Percentiles rank a stretch among this genome's conserved stretches.
These are phyloP conservation scores for Dentipellis fragilis DNA, from an alignment of 768 basidiomycete genomes.

Conservation along the genomic window DNA sequence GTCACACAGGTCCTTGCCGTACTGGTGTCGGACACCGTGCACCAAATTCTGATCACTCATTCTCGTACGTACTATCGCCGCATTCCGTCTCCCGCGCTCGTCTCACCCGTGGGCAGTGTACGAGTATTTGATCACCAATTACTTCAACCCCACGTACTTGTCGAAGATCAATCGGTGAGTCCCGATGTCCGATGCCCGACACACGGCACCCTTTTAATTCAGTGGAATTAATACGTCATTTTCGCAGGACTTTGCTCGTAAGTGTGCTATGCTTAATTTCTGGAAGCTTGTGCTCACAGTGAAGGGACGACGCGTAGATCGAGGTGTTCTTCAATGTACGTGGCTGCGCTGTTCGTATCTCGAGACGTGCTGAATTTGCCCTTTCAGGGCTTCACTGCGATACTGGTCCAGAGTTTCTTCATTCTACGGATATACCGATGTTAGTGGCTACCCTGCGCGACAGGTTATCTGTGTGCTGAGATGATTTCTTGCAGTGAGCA, in stretches of 20 bases:
- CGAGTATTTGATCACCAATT: not conserved
- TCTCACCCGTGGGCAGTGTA: not conserved
- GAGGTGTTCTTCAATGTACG: not conserved
- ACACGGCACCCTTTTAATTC: no score
- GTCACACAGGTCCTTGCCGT: not conserved
- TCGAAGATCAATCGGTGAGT: not conserved
- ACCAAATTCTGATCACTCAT: not conserved
- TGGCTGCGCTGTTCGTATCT: not conserved
- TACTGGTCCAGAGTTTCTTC: not conserved
- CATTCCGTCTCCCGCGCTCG: not conserved
- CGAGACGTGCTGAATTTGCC: not conserved
- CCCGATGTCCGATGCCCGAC: no score
- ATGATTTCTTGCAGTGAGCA: not conserved
- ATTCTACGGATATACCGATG: not conserved
- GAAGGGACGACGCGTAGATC: not conserved
- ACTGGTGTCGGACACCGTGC: not conserved
- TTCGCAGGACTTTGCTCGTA: no score
- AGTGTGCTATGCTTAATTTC: no score
- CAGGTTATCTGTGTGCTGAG: no score
- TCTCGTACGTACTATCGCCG: not conserved
- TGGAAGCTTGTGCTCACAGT: no score
- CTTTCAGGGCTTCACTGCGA: not conserved
- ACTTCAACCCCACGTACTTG: not conserved
- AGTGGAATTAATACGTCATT: no score
- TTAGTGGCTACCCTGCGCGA: no score